Evolutionary conservation across 2,329 filamentous ascomycete genomes (phyloP).

Genomic region (Verticillium nonalfalfae): DNA sequence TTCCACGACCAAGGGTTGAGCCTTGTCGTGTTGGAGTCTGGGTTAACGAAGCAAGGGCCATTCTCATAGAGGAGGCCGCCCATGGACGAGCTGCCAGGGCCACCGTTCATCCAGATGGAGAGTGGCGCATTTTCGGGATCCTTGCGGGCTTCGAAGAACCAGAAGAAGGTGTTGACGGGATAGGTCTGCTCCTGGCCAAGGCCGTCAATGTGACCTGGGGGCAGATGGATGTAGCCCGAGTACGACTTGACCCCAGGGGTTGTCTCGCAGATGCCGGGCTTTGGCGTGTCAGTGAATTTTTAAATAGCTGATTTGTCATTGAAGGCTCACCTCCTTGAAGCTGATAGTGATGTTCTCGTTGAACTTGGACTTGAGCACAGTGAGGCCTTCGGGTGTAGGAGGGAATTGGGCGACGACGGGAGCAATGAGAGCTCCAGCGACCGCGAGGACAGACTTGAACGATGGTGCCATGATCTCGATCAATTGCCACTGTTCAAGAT

Average conservation of each 20-base stretch:
- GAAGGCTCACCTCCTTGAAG: slow-evolving; percentile 42
- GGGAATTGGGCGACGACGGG: slow-evolving; percentile 14
- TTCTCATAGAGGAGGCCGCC: slow-evolving; percentile 43
- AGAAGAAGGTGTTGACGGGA: slow-evolving; percentile 38
- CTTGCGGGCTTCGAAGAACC: slow-evolving; percentile 22
- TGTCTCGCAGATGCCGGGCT: slow-evolving; percentile 50
- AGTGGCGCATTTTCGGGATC: slow-evolving; percentile 25
- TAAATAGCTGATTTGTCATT: not conserved
- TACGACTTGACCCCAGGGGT: slow-evolving; percentile 53
- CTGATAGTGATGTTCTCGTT: slow-evolving; percentile 52
- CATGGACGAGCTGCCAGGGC: slow-evolving; percentile 50
- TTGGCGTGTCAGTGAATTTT: not conserved
- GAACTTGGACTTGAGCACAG: slow-evolving; percentile 46
- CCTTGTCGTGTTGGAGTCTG: slow-evolving; percentile 39
- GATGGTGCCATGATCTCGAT: not conserved
- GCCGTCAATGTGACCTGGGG: slow-evolving; percentile 25
- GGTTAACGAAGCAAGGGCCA: slow-evolving; percentile 46
- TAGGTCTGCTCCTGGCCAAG: slow-evolving; percentile 32
- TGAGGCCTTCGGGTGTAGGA: slow-evolving; percentile 21
- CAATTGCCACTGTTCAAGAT: no score
- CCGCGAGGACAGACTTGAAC: not conserved
- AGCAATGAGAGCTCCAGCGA: slow-evolving; percentile 19
- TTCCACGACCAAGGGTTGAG: slow-evolving; percentile 55
- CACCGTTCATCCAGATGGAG: slow-evolving; percentile 54
- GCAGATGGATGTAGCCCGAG: slow-evolving; percentile 52